Evolutionary conservation across 257 asterid genomes (phyloP).

Genomic region (Nicotiana attenuata): DNA sequence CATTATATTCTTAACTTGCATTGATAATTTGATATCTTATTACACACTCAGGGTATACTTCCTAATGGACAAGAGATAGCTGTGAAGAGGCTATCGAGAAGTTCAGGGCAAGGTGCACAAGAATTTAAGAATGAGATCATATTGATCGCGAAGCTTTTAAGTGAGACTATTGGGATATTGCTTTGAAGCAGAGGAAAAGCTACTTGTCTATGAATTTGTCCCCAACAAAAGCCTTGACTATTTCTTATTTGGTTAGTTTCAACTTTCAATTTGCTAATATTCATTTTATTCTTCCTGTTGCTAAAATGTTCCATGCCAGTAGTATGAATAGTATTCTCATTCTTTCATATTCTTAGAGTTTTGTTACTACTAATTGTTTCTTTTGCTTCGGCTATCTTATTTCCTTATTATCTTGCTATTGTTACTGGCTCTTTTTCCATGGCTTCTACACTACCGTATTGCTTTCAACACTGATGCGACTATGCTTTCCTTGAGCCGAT

Average conservation of each 20-base stretch:
- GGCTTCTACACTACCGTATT: background rate
- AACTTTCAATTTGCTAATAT: background rate
- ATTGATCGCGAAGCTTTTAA: slow-evolving; percentile 24
- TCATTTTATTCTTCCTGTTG: background rate
- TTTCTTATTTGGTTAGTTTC: slow-evolving; percentile 23
- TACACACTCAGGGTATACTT: slow-evolving; percentile 16
- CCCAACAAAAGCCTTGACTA: slow-evolving; percentile 22
- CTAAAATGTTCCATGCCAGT: background rate
- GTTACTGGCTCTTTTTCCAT: background rate
- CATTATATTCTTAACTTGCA: background rate
- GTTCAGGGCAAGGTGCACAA: slow-evolving; percentile 22
- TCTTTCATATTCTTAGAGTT: background rate
- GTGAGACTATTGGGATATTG: slow-evolving; percentile 26
- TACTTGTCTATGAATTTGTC: slow-evolving; percentile 28
- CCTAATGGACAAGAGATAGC: slow-evolving; percentile 11
- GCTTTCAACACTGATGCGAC: too few species aligned
- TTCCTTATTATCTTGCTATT: too few species aligned
- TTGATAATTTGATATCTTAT: background rate
- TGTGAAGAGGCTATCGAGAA: slow-evolving; percentile 20
- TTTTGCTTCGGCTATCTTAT: too few species aligned
- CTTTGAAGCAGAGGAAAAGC: slow-evolving; percentile 20
- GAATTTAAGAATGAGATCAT: slow-evolving; percentile 23
- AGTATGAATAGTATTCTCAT: background rate
- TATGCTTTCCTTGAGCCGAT: too few species aligned
- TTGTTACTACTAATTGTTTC: too few species aligned